These are phyloP conservation scores for Daldinia loculata DNA, from an alignment of 495 filamentous ascomycete genomes.

Conservation along the genomic window DNA sequence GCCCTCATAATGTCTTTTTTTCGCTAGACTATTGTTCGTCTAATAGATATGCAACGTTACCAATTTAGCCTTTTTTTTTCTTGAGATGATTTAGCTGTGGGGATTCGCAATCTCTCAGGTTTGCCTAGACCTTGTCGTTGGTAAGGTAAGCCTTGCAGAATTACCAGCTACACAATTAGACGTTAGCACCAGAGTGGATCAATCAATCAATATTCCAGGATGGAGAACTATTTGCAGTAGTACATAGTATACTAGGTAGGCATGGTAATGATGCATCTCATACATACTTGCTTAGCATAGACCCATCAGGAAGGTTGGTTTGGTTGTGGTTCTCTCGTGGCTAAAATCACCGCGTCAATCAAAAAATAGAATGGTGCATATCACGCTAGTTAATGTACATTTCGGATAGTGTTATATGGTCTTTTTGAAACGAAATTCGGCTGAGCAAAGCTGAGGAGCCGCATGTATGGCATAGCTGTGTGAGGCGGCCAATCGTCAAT, in stretches of 20 bases:
- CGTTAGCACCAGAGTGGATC: neutral
- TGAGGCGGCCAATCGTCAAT: slow-evolving; percentile 31
- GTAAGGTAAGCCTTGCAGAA: neutral
- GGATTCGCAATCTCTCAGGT: neutral
- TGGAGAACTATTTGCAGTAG: neutral
- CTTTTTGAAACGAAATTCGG: slow-evolving; percentile 19
- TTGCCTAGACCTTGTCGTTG: neutral
- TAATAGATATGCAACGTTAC: slow-evolving; percentile 27
- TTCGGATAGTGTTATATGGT: neutral
- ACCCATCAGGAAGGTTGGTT: slow-evolving; percentile 22
- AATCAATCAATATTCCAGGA: neutral
- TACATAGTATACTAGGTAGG: neutral
- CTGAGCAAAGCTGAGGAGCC: slow-evolving; percentile 7
- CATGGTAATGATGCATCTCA: slow-evolving; percentile 8
- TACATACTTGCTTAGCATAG: slow-evolving; percentile 4
- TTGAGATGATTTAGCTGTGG: neutral
- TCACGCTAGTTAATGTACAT: slow-evolving; percentile 9
- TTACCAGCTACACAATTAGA: neutral
- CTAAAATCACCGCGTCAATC: slow-evolving; percentile 15
- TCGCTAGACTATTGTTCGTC: neutral
- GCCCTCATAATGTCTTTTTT: slow-evolving; percentile 3
- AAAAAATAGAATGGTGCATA: slow-evolving; percentile 28
- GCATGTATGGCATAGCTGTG: slow-evolving; percentile 4
- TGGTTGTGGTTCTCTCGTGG: slow-evolving; percentile 11
- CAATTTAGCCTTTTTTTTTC: slow-evolving; percentile 1